phyloP scores from a whole-genome alignment of 1,284 basidiomycete genomes.

The Wallemia hederae region DNA sequence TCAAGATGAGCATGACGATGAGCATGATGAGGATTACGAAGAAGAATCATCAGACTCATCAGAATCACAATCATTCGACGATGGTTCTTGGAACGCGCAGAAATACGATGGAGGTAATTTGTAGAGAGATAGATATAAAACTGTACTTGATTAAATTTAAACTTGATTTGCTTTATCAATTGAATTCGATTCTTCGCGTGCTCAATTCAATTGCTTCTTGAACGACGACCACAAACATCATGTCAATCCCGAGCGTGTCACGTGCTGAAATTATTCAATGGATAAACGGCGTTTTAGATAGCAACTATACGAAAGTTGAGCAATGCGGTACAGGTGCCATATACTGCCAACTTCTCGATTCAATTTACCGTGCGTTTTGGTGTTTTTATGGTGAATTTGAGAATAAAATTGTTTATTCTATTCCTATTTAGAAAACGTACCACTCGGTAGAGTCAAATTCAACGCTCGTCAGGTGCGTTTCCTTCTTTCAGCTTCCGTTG shows the following conservation, averaged over 20 bases:
- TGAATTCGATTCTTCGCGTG: no score
- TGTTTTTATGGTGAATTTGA: neutral
- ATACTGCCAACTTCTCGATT: conserved; percentile 78
- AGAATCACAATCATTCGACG: no score
- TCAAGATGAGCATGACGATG: no score
- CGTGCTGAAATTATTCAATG: conserved; percentile 68
- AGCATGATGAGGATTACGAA: no score
- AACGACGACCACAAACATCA: conserved; percentile 4
- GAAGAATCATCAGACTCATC: no score
- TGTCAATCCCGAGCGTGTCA: neutral
- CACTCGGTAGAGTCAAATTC: conserved; percentile 69
- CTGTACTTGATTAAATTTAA: neutral
- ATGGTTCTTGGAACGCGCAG: neutral
- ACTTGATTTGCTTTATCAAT: neutral
- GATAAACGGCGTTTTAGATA: conserved; percentile 73
- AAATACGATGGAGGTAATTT: neutral
- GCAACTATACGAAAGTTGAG: conserved; percentile 78
- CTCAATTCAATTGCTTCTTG: neutral
- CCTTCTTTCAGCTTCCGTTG: neutral
- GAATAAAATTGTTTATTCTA: neutral
- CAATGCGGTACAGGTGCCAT: conserved; percentile 73
- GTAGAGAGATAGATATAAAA: no score
- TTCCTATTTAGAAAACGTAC: conserved; percentile 33
- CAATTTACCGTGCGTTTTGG: conserved; percentile 41
- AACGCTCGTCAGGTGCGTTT: conserved; percentile 24